Conservation (phyloP, 805 yeast species). For the Zygoascus biomembranicola region DNA sequence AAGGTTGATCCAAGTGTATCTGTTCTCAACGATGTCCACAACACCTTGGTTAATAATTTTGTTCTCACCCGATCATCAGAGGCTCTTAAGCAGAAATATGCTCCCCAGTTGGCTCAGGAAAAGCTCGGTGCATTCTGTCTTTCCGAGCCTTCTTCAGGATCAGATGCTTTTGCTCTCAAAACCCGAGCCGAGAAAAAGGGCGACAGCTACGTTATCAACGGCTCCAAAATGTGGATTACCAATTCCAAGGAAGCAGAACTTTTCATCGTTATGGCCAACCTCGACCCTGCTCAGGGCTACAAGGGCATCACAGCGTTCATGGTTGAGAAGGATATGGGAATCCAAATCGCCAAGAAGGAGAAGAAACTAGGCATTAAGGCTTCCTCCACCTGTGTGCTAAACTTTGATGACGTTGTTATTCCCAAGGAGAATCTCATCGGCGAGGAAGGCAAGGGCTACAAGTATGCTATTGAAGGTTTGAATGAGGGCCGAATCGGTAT, state of each 20-base stretch:
- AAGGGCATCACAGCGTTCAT: conserved; percentile 38
- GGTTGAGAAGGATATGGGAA: conserved; percentile 34
- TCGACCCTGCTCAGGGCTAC: conserved; percentile 35
- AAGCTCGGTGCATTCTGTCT: conserved; percentile 34
- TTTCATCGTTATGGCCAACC: conserved; percentile 34
- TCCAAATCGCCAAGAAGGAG: conserved; percentile 36
- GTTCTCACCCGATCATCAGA: conserved; percentile 33
- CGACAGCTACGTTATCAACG: conserved; percentile 32
- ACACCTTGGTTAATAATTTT: conserved; percentile 36
- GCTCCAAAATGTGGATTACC: conserved; percentile 41
- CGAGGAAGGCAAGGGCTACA: conserved; percentile 37
- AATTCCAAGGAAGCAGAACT: conserved; percentile 37
- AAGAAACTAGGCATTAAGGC: conserved; percentile 38
- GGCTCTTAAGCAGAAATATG: conserved; percentile 30
- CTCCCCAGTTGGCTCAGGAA: conserved; percentile 31
- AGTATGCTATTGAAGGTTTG: conserved; percentile 36
- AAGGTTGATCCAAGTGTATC: conserved; percentile 37
- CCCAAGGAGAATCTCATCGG: conserved; percentile 36
- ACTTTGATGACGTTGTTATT: conserved; percentile 33
- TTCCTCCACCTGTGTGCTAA: conserved; percentile 35
- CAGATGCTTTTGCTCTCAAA: conserved; percentile 38
- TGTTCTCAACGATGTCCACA: conserved; percentile 38
- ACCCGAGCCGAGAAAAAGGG: conserved; percentile 31
- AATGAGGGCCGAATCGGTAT: conserved; percentile 40
- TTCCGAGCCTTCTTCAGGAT: conserved; percentile 35